phyloP scores from a whole-genome alignment of 1,284 basidiomycete species.

The Pholiota adiposa region DNA sequence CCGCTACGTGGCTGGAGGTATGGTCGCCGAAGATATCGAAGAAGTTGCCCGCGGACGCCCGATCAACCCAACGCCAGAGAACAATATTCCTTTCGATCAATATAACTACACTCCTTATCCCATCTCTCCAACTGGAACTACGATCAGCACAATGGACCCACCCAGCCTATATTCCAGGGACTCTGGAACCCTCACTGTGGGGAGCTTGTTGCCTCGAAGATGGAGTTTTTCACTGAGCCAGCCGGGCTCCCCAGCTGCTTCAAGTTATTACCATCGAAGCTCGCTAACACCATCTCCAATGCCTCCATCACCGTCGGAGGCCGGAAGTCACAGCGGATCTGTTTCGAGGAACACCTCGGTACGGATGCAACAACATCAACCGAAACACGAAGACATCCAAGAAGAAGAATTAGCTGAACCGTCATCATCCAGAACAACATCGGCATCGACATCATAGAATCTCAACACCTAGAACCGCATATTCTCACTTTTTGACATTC shows the following conservation, averaged over 20 bases:
- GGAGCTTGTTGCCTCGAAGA: conserved; percentile 37
- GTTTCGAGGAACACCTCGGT: conserved; percentile 24
- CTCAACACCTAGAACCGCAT: neutral
- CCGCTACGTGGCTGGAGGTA: conserved; percentile 5
- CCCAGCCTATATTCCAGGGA: conserved; percentile 35
- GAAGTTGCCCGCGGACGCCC: conserved; percentile 40
- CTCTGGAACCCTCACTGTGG: conserved; percentile 39
- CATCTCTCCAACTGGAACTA: conserved; percentile 43
- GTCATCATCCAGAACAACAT: conserved; percentile 1
- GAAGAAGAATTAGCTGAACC: conserved; percentile 23
- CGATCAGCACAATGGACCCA: conserved; percentile 30
- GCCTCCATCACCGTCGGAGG: conserved; percentile 22
- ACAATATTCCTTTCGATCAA: conserved; percentile 46
- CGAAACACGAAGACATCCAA: conserved; percentile 22
- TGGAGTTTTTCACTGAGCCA: conserved; percentile 41
- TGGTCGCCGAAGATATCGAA: conserved; percentile 17
- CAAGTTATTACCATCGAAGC: conserved; percentile 21
- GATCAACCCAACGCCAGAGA: conserved; percentile 58
- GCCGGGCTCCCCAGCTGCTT: conserved; percentile 31
- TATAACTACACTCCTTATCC: conserved; percentile 47
- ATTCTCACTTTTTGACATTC: neutral
- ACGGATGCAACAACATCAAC: conserved; percentile 20
- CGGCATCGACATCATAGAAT: conserved; percentile 4
- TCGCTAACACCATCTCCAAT: conserved; percentile 21
- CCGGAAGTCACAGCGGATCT: conserved; percentile 12